A percentile compares a stretch with the other conserved stretches of the same genome.
Conservation (phyloP, 163 green algal species). For the Coccomyxa subellipsoidea region DNA sequence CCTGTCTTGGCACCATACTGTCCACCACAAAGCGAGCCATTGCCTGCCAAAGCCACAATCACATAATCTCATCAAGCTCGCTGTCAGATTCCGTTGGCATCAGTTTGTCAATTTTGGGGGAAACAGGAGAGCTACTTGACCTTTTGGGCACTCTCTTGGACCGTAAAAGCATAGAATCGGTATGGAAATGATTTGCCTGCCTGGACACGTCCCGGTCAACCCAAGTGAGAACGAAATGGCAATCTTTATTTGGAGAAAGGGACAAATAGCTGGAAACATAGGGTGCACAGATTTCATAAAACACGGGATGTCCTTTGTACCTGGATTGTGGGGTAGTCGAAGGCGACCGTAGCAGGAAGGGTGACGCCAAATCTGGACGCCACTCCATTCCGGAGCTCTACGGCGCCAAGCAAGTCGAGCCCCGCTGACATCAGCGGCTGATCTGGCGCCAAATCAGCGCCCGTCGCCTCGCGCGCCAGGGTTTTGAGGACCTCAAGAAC, state of each 20-base stretch:
- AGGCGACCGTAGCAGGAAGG: constrained; percentile 45
- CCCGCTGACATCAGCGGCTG: constrained; percentile 22
- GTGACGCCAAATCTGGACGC: constrained; percentile 30
- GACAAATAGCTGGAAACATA: too few relatives aligned
- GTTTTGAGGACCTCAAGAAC: not conserved
- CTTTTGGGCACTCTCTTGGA: too few relatives aligned
- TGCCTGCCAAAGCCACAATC: not conserved
- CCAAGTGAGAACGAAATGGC: too few relatives aligned
- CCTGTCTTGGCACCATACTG: not conserved
- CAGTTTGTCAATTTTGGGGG: too few relatives aligned
- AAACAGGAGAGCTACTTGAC: too few relatives aligned
- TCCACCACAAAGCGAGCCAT: not conserved
- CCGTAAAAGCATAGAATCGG: too few relatives aligned
- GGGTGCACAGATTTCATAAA: too few relatives aligned
- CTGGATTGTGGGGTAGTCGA: constrained; percentile 50
- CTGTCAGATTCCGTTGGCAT: too few relatives aligned
- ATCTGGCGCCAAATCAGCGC: not conserved
- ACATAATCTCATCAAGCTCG: not conserved
- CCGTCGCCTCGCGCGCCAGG: constrained; percentile 2
- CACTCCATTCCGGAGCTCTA: constrained; percentile 61
- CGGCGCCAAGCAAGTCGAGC: constrained; percentile 65
- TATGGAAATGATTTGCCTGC: too few relatives aligned
- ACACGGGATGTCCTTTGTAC: too few relatives aligned
- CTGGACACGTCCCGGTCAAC: too few relatives aligned
- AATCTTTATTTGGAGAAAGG: too few relatives aligned